These are phyloP conservation scores for Yarrowia sp. DNA, from an alignment of 805 yeast species.

Conservation along the genomic window DNA sequence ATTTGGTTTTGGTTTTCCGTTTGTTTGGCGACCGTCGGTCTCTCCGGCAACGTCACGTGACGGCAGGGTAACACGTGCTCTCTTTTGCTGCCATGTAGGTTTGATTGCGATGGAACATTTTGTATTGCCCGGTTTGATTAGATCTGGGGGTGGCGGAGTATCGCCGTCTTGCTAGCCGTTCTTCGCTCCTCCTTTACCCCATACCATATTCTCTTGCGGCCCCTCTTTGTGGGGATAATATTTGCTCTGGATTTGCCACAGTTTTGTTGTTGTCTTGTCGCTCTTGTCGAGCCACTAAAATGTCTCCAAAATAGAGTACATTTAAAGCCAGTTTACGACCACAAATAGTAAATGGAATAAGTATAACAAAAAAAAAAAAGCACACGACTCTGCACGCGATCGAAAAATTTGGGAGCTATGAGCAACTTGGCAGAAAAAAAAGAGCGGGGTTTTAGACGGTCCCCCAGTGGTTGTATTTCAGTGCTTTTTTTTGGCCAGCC, in stretches of 20 bases:
- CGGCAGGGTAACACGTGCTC: constrained; percentile 16
- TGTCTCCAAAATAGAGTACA: constrained; percentile 24
- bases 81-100: constrained; percentile 3
- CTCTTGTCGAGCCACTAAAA: constrained; percentile 19
- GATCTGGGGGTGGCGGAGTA: too few species aligned
- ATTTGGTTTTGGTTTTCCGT: not conserved
- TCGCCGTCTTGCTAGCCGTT: too few species aligned
- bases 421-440: not conserved
- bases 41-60: constrained; percentile 17
- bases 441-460: not conserved
- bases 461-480: too few species aligned
- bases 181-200: too few species aligned
- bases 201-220: too few species aligned
- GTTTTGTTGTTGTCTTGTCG: not conserved
- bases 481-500: not conserved
- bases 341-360: too few species aligned
- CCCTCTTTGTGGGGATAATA: not conserved
- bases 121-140: too few species aligned
- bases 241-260: not conserved
- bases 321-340: constrained; percentile 34
- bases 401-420: constrained; percentile 24
- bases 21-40: too few species aligned
- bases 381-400: constrained; percentile 39
- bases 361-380: too few species aligned
- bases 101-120: constrained; percentile 16